These are phyloP conservation scores for Phytopythium oedochilum DNA, from an alignment of 352 stramenopile species.

Conservation along the genomic window DNA sequence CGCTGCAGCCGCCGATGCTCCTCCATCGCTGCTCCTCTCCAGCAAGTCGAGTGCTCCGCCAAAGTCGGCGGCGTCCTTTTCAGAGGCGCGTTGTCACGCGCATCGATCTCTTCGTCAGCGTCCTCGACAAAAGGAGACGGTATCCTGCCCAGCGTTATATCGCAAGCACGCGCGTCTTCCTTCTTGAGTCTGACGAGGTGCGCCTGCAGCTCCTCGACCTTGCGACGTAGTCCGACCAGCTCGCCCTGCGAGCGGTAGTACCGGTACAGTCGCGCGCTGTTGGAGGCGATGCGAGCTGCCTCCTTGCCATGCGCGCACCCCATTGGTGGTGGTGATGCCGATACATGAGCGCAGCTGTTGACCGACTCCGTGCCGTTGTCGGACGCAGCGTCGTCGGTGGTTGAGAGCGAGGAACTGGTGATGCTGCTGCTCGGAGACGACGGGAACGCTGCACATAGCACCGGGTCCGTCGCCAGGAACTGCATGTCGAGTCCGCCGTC, in stretches of 20 bases:
- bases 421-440: background rate
- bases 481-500: background rate
- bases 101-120: background rate
- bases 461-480: background rate
- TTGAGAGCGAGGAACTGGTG: background rate
- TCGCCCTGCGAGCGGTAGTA: constrained; percentile 1
- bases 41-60: background rate
- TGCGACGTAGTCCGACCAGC: background rate
- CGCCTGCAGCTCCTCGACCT: constrained; percentile 2
- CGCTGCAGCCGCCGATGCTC: background rate
- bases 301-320: background rate
- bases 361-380: background rate
- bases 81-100: background rate
- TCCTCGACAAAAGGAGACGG: constrained; percentile 2
- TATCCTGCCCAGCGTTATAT: background rate
- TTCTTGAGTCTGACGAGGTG: background rate
- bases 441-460: background rate
- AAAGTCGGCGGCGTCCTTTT: background rate
- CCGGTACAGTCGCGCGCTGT: background rate
- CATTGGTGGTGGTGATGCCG: background rate
- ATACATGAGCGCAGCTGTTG: background rate
- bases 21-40: background rate
- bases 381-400: constrained; percentile 1
- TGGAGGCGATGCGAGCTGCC: background rate
- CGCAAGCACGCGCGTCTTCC: background rate